Evolutionary conservation across 2,329 filamentous ascomycete species (phyloP).

Genomic region (Aspergillus tanneri): DNA sequence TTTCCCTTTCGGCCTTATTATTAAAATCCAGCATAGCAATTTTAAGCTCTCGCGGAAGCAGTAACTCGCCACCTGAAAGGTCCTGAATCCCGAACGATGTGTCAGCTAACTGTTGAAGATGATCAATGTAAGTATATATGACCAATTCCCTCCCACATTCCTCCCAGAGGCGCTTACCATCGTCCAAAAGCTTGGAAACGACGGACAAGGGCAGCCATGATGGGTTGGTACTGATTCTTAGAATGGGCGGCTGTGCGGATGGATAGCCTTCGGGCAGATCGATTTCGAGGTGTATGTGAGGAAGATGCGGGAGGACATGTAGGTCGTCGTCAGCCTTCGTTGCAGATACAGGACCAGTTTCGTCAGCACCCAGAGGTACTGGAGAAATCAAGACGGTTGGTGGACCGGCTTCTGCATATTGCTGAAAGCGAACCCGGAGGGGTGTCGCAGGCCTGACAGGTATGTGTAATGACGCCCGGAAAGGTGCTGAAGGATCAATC

Average conservation of each 20-base stretch:
- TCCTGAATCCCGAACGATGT: slow-evolving; percentile 52
- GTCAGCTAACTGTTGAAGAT: slow-evolving; percentile 59
- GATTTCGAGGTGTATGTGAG: slow-evolving; percentile 55
- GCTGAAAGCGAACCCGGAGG: slow-evolving; percentile 47
- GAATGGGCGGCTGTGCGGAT: slow-evolving; percentile 49
- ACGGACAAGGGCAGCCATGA: slow-evolving; percentile 53
- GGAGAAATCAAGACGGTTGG: slow-evolving; percentile 43
- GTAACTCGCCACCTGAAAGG: slow-evolving; percentile 42
- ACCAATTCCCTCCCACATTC: slow-evolving; percentile 58
- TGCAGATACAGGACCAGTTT: slow-evolving; percentile 14
- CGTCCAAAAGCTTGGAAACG: slow-evolving; percentile 47
- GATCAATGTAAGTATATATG: slow-evolving; percentile 60
- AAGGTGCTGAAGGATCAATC: slow-evolving; percentile 47
- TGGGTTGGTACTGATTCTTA: slow-evolving; percentile 51
- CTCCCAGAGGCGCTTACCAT: slow-evolving; percentile 57
- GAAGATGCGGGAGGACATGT: slow-evolving; percentile 55
- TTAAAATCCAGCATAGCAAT: slow-evolving; percentile 76
- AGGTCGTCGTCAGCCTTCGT: slow-evolving; percentile 31
- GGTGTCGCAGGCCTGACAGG: slow-evolving; percentile 56
- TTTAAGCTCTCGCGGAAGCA: slow-evolving; percentile 55
- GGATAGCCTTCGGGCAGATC: slow-evolving; percentile 58
- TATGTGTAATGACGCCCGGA: slow-evolving; percentile 55
- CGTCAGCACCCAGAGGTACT: slow-evolving; percentile 38
- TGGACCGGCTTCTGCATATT: slow-evolving; percentile 34
- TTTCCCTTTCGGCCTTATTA: slow-evolving; percentile 67